phyloP scores from a whole-genome alignment of 2,329 filamentous ascomycete genomes.

The Colletotrichum sp. region DNA sequence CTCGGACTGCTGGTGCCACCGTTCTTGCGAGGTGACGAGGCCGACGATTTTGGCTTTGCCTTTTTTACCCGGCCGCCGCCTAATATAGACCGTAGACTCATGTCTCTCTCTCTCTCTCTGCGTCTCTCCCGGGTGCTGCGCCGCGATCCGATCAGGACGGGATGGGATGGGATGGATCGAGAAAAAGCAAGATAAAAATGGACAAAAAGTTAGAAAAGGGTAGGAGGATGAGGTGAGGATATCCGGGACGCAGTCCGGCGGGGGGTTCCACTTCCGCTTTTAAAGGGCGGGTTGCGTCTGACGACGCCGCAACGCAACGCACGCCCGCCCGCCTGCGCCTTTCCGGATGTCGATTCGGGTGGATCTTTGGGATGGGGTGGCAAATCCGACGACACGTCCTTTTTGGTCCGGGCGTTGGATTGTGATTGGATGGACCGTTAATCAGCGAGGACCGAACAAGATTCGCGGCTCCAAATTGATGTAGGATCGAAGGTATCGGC shows the following conservation, averaged over 20 bases:
- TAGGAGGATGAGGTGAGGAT: neutral
- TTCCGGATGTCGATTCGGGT: slow-evolving; percentile 9
- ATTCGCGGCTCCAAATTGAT: neutral
- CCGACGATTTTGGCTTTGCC: slow-evolving; percentile 22
- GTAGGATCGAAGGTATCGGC: neutral
- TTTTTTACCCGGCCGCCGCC: slow-evolving; percentile 42
- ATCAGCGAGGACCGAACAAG: neutral
- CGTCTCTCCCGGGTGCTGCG: neutral
- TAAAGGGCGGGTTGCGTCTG: neutral
- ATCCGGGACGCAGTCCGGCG: slow-evolving; percentile 1
- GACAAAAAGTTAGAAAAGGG: neutral
- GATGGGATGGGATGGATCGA: neutral
- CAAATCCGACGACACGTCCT: neutral
- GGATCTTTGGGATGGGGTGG: neutral
- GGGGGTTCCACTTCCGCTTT: neutral
- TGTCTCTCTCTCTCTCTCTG: neutral
- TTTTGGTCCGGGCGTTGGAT: neutral
- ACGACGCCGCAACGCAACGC: neutral
- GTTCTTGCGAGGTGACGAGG: slow-evolving; percentile 30
- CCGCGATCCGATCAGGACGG: neutral
- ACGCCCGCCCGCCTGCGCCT: neutral
- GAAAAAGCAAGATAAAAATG: neutral
- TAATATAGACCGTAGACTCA: slow-evolving; percentile 41
- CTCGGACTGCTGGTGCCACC: slow-evolving; percentile 9
- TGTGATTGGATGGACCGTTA: neutral